A percentile compares a stretch with the other conserved stretches of the same genome.
Evolutionary conservation across 179 eudicot species (phyloP).

Genomic region (Silene vulgaris): DNA sequence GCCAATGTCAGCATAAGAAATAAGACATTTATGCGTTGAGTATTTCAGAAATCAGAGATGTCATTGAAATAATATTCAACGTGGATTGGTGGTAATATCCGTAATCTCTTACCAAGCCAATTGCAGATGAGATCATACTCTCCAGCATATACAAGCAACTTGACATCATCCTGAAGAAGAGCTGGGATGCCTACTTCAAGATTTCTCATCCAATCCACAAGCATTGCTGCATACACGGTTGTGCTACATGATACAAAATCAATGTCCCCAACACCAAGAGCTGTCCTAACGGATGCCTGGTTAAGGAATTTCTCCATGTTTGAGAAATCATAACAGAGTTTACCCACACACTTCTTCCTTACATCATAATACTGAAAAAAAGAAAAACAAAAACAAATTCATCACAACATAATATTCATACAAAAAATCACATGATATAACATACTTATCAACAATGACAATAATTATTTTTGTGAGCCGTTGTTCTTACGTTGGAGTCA

Average conservation of each 20-base stretch:
- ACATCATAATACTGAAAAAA: constrained; percentile 65
- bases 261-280: constrained; percentile 68
- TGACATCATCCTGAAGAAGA: constrained; percentile 67
- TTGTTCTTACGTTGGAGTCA: constrained; percentile 33
- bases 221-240: constrained; percentile 61
- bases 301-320: constrained; percentile 53
- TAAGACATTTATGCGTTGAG: background rate
- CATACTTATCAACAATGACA: constrained; percentile 8
- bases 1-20: background rate
- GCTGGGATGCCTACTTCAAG: constrained; percentile 71
- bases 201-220: constrained; percentile 65
- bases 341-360: constrained; percentile 65
- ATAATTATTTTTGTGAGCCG: background rate
- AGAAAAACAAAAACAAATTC: constrained; percentile 10
- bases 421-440: background rate
- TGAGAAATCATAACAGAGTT: constrained; percentile 74
- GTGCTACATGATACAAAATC: constrained; percentile 69
- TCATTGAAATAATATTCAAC: background rate
- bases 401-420: background rate
- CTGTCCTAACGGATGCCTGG: constrained; percentile 46
- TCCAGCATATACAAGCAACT: constrained; percentile 68
- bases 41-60: background rate
- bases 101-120: constrained; percentile 59
- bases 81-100: background rate
- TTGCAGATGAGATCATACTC: constrained; percentile 91